Base-by-base conservation (phyloP, 805 yeast species). In the Metschnikowia anglica region DNA sequence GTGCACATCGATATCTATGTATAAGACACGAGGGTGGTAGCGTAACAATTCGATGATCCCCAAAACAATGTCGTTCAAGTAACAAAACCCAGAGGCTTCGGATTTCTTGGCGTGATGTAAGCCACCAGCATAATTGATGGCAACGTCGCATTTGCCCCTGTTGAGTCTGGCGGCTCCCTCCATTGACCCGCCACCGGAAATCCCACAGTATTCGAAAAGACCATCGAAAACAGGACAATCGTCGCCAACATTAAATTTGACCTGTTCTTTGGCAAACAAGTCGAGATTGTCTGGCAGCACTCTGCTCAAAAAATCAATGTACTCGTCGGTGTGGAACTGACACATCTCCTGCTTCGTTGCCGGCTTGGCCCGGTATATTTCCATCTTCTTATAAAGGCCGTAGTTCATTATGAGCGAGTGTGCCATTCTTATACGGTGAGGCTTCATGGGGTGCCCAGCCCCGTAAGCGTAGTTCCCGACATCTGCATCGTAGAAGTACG, bases 391-490 rank as follows among this genome's bases (percentile, higher is more conserved):
- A 71, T 93, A 90, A 40, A 93, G 76, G 1, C 97, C 98, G 64
- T 93, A 93, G 68, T 91, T 90, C 96, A 93, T 91, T 52, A 93
- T 87, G 58, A 93, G 74, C 31, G 96, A 88, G 65, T 93, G 98
- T 6, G 98, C 95, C 96, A 93, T 90, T 80, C 98, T 85, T 70
- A 93, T 89, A 61, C 99, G 81, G 65, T 91, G 97, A 18, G 99
- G 99, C 63, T 93, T 93, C 99, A 93, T 93, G 30, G 97, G 97
- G 65, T 93, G 99, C 21, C 97, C 97, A 4, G 97, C 93, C 44
- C 98, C 98, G 62, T 93, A 93, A 34, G 97, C 96, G 66, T 91
- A 91, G 69, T 93, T 93, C 26, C 98, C 98, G 36, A 93, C 96
- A 62, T 91, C 99, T 21, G 96, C 72, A 42, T 68, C 74, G 45